Percentiles rank a stretch among this genome's conserved stretches.
phyloP scores from a whole-genome alignment of 2,329 filamentous ascomycete genomes.

The Neurospora sp. region DNA sequence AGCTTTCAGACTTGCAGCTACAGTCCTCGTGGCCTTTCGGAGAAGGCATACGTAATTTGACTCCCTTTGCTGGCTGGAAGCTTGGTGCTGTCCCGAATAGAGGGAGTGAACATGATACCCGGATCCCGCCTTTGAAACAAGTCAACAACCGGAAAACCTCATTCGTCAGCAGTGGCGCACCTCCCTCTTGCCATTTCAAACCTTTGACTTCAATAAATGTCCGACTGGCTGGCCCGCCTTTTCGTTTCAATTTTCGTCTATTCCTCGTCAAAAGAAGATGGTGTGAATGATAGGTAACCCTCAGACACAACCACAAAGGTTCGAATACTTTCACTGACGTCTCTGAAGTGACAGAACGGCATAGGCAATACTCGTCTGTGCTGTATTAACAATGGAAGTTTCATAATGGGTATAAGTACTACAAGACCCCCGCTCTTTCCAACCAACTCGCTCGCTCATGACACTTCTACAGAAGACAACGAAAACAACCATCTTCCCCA shows the following conservation, averaged over 20 bases:
- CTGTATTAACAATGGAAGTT: background rate
- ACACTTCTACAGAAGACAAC: background rate
- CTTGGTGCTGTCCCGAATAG: background rate
- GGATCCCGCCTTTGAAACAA: background rate
- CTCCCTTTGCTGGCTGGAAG: background rate
- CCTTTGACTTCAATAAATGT: background rate
- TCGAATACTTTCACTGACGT: background rate
- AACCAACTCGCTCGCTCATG: background rate
- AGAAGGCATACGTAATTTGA: background rate
- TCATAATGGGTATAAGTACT: background rate
- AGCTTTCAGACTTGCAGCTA: background rate
- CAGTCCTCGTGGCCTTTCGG: background rate
- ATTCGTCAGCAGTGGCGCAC: background rate
- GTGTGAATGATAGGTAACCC: background rate
- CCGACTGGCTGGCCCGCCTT: background rate
- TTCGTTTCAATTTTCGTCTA: background rate
- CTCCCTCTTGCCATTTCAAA: background rate
- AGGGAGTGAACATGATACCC: background rate
- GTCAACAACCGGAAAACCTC: background rate
- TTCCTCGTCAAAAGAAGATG: background rate
- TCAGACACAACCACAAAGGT: background rate
- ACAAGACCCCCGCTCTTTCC: background rate
- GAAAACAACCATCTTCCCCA: background rate
- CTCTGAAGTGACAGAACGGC: background rate
- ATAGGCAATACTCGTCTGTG: background rate